Evolutionary conservation across 2,329 filamentous ascomycete genomes (phyloP).

Genomic region (Cytospora paraplurivora): DNA sequence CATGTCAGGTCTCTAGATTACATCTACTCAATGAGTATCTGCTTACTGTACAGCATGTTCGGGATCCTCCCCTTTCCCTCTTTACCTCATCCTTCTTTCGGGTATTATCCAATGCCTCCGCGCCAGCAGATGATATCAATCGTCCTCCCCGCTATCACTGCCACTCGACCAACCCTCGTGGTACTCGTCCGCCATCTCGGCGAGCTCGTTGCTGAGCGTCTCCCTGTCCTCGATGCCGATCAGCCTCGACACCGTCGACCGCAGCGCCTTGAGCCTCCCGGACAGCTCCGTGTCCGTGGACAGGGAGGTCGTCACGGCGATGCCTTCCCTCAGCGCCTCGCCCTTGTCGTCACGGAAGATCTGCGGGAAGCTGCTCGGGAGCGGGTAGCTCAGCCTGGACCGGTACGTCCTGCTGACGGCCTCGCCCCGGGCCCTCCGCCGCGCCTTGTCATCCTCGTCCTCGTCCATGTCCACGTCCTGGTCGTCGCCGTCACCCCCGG

Average conservation of each 20-base stretch:
- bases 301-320: constrained; percentile 62
- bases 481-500: constrained; percentile 31
- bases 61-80: not conserved
- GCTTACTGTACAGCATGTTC: not conserved
- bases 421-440: constrained; percentile 34
- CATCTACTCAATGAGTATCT: too few species aligned
- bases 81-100: not conserved
- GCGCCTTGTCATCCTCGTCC: constrained; percentile 33
- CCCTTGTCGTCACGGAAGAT: constrained; percentile 60
- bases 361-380: constrained; percentile 80
- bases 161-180: constrained; percentile 84
- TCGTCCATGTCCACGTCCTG: constrained; percentile 26
- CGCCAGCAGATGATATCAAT: constrained; percentile 33
- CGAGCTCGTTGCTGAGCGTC: constrained; percentile 75
- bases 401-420: constrained; percentile 49
- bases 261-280: constrained; percentile 65
- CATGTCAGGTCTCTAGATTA: too few species aligned
- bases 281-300: constrained; percentile 77
- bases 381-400: constrained; percentile 65
- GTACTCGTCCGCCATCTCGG: constrained; percentile 84
- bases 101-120: not conserved
- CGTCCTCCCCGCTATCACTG: constrained; percentile 70
- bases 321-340: constrained; percentile 40
- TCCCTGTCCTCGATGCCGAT: constrained; percentile 80
- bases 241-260: constrained; percentile 63